phyloP scores from a whole-genome alignment of 306 rosid species.

The Astragalus membranaceus region DNA sequence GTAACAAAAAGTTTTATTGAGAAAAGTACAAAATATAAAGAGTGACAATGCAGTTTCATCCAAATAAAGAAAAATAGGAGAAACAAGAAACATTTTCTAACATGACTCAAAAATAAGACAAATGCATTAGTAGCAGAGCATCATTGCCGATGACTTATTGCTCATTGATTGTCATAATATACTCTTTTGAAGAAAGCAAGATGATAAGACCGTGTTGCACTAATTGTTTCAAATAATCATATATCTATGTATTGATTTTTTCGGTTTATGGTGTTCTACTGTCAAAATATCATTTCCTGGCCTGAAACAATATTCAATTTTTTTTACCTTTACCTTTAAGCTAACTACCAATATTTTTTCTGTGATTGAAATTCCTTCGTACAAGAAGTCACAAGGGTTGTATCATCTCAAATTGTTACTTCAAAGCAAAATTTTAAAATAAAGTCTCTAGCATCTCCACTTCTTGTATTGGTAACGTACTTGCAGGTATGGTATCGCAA shows the following conservation, averaged over 20 bases:
- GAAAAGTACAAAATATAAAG: background rate
- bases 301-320: no score
- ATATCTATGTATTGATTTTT: no score
- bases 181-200: background rate
- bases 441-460: background rate
- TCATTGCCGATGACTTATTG: background rate
- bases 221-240: no score
- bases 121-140: background rate
- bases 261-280: no score
- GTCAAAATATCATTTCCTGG: no score
- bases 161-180: background rate
- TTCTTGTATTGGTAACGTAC: background rate
- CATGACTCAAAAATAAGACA: background rate
- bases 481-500: background rate
- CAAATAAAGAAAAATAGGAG: background rate
- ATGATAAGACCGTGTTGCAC: background rate
- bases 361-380: background rate
- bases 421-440: background rate
- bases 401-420: background rate
- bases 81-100: background rate
- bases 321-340: no score
- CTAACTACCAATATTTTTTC: background rate
- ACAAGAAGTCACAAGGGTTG: background rate
- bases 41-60: background rate
- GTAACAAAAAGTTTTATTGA: background rate